phyloP scores from a whole-genome alignment of 176 grass and related monocot species.

The Chloris gayana region DNA sequence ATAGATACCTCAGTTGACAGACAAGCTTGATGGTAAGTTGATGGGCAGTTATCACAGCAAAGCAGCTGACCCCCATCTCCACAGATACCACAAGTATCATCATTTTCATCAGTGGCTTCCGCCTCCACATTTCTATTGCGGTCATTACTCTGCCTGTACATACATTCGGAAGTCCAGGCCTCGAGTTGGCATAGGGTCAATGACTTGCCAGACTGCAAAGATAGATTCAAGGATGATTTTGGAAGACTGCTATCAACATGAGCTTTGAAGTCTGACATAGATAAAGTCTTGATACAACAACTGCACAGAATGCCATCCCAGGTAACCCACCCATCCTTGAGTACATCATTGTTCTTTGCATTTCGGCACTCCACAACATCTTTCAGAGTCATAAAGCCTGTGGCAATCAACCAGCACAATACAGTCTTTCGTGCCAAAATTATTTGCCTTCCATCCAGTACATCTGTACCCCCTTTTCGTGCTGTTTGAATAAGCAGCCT shows the following conservation, averaged over 20 bases:
- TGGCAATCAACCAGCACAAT: constrained; percentile 92
- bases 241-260: constrained; percentile 69
- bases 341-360: constrained; percentile 57
- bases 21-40: constrained; percentile 90
- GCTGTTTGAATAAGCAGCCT: constrained; percentile 47
- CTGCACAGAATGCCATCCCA: constrained; percentile 80
- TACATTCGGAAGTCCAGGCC: constrained; percentile 86
- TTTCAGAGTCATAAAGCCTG: constrained; percentile 79
- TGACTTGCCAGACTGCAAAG: constrained; percentile 84
- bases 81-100: constrained; percentile 94
- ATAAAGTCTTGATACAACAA: constrained; percentile 70
- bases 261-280: constrained; percentile 73
- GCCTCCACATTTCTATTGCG: constrained; percentile 51
- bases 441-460: constrained; percentile 61
- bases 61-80: constrained; percentile 94
- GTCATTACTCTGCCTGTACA: constrained; percentile 58
- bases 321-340: constrained; percentile 89
- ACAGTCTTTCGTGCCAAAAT: constrained; percentile 81
- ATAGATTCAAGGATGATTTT: constrained; percentile 73
- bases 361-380: constrained; percentile 84
- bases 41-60: constrained; percentile 96
- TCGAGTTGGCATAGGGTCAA: constrained; percentile 83
- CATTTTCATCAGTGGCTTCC: constrained; percentile 65
- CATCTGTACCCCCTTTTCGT: constrained; percentile 53
- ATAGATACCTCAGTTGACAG: constrained; percentile 75